Evolutionary conservation across 139 green algal species (phyloP).

Genomic region (Asterochloris erici): DNA sequence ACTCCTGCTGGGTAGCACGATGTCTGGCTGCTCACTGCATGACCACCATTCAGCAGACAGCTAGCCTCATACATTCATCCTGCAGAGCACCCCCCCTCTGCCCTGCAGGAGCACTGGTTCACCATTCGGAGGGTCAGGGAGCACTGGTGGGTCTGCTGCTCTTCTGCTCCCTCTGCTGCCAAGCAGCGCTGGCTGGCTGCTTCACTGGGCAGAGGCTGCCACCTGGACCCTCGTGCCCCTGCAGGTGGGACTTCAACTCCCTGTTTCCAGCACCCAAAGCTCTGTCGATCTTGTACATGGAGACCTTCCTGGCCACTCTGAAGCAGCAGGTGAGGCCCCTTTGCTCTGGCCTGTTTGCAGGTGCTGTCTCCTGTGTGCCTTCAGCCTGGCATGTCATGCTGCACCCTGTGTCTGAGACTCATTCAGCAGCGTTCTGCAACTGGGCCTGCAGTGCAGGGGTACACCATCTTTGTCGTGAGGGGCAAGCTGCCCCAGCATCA

Average conservation of each 20-base stretch:
- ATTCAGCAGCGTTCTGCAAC: no score
- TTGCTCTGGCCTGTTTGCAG: no score
- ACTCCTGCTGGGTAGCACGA: no score
- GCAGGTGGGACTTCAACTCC: slow-evolving; percentile 83
- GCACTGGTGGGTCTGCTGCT: slow-evolving; percentile 1
- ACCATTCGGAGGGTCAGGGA: slow-evolving; percentile 56
- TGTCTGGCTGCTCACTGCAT: no score
- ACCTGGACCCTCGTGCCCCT: no score
- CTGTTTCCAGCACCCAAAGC: slow-evolving; percentile 69
- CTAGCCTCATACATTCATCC: background rate
- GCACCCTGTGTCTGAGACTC: no score
- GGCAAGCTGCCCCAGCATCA: slow-evolving; percentile 11
- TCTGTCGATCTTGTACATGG: slow-evolving; percentile 77
- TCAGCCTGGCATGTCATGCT: no score
- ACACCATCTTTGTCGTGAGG: slow-evolving; percentile 73
- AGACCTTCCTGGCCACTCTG: slow-evolving; percentile 63
- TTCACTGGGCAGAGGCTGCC: no score
- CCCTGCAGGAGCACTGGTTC: slow-evolving; percentile 79
- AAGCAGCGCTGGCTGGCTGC: no score
- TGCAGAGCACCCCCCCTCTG: background rate
- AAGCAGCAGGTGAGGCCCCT: background rate
- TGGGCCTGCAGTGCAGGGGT: slow-evolving; percentile 39
- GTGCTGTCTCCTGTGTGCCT: no score
- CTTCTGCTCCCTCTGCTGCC: no score
- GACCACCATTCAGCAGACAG: no score